phyloP scores from a whole-genome alignment of 2,329 filamentous ascomycete genomes.

The Botrytis pseudocinerea region DNA sequence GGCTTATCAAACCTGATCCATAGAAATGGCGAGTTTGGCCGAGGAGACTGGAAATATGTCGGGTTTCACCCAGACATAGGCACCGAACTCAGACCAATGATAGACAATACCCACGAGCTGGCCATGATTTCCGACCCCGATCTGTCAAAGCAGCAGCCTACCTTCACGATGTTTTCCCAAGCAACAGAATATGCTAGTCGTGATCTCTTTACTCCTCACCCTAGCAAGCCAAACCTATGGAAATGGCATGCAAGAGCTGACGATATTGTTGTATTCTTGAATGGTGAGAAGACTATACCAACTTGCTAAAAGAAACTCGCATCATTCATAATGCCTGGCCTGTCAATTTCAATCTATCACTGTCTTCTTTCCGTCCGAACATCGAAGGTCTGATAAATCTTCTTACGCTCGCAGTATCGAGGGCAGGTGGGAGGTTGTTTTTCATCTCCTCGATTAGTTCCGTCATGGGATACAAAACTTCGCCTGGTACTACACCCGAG shows the following conservation, averaged over 20 bases:
- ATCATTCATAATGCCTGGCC: not conserved
- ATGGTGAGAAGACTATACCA: conserved; percentile 41
- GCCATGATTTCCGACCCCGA: not conserved
- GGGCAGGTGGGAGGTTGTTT: conserved; percentile 27
- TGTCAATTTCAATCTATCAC: conserved; percentile 29
- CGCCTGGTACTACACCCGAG: conserved; percentile 31
- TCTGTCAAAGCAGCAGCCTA: not conserved
- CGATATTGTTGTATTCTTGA: conserved; percentile 47
- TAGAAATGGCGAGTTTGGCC: not conserved
- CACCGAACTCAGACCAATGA: conserved; percentile 26
- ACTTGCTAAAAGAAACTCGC: conserved; percentile 41
- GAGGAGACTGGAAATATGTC: conserved; percentile 5
- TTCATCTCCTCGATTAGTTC: conserved; percentile 38
- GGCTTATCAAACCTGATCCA: not conserved
- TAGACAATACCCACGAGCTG: not conserved
- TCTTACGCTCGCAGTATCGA: conserved; percentile 31
- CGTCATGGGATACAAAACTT: conserved; percentile 35
- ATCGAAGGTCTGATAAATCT: conserved; percentile 45
- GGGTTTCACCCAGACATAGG: conserved; percentile 39
- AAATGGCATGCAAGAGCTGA: conserved; percentile 43
- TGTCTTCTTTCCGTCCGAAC: conserved; percentile 41
- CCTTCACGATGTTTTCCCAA: not conserved
- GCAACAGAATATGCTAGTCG: not conserved
- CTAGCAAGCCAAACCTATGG: conserved; percentile 41
- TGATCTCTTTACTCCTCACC: conserved; percentile 38